Percentiles rank a stretch among this genome's conserved stretches.
Conservation (phyloP, 306 rosid species). For the Cicer judaicum region DNA sequence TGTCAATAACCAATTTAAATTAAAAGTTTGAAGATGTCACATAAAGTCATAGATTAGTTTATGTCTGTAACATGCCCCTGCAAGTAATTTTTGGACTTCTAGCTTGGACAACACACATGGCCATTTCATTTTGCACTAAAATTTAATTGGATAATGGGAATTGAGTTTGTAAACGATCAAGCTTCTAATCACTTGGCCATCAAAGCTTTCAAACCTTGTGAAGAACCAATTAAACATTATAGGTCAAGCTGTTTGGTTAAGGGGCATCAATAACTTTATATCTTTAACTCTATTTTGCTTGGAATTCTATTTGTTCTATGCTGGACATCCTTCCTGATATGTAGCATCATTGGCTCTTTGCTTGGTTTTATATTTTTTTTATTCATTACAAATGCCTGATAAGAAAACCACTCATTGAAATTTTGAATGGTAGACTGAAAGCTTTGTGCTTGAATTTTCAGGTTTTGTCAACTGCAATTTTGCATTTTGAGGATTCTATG, state of each 20-base stretch:
- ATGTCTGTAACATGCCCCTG: not conserved
- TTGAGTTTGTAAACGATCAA: constrained; percentile 18
- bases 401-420: not conserved
- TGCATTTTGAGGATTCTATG: constrained; percentile 85
- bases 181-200: constrained; percentile 29
- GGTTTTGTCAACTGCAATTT: constrained; percentile 84
- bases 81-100: constrained; percentile 30
- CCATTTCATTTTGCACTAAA: constrained; percentile 16
- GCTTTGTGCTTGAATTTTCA: constrained; percentile 50
- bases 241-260: constrained; percentile 37
- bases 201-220: constrained; percentile 9
- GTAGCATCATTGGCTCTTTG: constrained; percentile 11
- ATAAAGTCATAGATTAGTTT: constrained; percentile 13
- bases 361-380: constrained; percentile 15
- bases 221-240: constrained; percentile 26
- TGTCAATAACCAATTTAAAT: constrained; percentile 26
- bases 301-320: constrained; percentile 31
- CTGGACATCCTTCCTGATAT: constrained; percentile 26
- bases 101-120: not conserved
- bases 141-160: constrained; percentile 6
- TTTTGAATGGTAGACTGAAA: constrained; percentile 40
- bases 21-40: constrained; percentile 25
- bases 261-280: constrained; percentile 5
- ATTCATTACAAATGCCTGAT: constrained; percentile 24
- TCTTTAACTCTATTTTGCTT: constrained; percentile 5